phyloP scores from a whole-genome alignment of 305 asterid genomes.

The Fraxinus floribunda region DNA sequence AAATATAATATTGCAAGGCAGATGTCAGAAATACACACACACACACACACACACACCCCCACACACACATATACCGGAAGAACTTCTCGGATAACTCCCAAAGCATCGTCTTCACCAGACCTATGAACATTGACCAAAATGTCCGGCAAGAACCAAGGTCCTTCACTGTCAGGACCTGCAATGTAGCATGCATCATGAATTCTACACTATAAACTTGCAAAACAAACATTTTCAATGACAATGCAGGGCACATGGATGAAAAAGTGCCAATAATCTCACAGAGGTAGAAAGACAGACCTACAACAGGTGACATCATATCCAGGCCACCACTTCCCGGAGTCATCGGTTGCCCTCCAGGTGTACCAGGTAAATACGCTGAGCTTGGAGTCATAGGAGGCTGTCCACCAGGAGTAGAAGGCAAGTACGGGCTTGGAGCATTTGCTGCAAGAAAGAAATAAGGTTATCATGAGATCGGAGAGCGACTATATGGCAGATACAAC shows the following conservation, averaged over 20 bases:
- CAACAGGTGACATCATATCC: slow-evolving; percentile 94
- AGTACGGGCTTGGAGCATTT: slow-evolving; percentile 98
- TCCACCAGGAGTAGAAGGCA: slow-evolving; percentile 98
- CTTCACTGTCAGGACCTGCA: slow-evolving; percentile 81
- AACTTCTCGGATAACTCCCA: slow-evolving; percentile 76
- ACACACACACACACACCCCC: no score
- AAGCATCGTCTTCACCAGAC: slow-evolving; percentile 58
- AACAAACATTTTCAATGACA: not conserved
- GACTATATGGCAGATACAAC: not conserved
- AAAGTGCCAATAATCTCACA: not conserved
- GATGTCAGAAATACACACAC: not conserved
- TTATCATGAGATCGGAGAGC: not conserved
- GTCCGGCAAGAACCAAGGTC: slow-evolving; percentile 85
- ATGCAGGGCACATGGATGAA: not conserved
- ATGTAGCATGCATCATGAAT: not conserved
- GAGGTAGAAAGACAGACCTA: slow-evolving; percentile 48
- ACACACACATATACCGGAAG: slow-evolving; percentile 51
- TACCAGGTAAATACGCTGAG: slow-evolving; percentile 94
- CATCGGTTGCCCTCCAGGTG: slow-evolving; percentile 99
- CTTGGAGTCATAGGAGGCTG: slow-evolving; percentile 99
- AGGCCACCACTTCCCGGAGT: slow-evolving; percentile 96
- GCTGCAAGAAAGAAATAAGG: slow-evolving; percentile 41
- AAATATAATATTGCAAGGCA: not conserved
- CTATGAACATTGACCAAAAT: slow-evolving; percentile 75
- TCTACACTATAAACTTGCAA: not conserved